Evolutionary conservation across 1,284 basidiomycete species (phyloP).

Genomic region (Hemileccinum hortonii): DNA sequence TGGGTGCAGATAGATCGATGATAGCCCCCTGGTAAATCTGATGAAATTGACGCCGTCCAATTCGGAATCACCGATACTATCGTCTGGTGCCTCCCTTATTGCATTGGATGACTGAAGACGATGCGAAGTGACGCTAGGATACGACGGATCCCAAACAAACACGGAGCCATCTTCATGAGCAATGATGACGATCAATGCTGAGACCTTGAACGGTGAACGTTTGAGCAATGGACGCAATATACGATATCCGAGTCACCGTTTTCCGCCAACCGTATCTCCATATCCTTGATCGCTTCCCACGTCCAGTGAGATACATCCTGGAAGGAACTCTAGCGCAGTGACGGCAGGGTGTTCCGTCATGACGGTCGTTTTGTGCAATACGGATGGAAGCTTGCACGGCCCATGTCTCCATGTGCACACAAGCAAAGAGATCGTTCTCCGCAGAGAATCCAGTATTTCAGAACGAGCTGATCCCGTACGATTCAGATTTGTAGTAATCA

Average conservation of each 20-base stretch:
- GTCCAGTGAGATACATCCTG: slow-evolving; percentile 10
- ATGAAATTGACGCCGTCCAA: too few relatives aligned
- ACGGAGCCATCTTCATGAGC: slow-evolving; percentile 20
- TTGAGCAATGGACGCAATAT: too few relatives aligned
- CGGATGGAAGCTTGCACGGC: slow-evolving; percentile 16
- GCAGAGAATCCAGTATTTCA: slow-evolving; percentile 21
- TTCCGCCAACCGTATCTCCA: slow-evolving; percentile 17
- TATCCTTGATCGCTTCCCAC: too few relatives aligned
- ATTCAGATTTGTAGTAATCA: too few relatives aligned
- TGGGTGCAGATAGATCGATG: too few relatives aligned
- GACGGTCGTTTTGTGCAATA: slow-evolving; percentile 12
- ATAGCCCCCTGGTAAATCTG: too few relatives aligned
- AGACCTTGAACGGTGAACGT: slow-evolving; percentile 11
- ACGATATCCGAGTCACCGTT: slow-evolving; percentile 15
- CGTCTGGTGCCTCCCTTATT: background rate
- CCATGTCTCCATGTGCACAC: slow-evolving; percentile 20
- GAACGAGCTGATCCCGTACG: too few relatives aligned
- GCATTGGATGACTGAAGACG: slow-evolving; percentile 3
- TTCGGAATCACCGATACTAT: too few relatives aligned
- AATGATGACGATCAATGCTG: slow-evolving; percentile 13
- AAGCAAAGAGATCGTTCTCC: slow-evolving; percentile 15
- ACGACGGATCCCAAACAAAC: slow-evolving; percentile 24
- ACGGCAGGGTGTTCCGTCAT: slow-evolving; percentile 13
- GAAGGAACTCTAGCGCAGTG: slow-evolving; percentile 18
- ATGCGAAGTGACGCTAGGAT: slow-evolving; percentile 5